phyloP scores from a whole-genome alignment of 208 protist genomes.

The Trypanosoma avium region DNA sequence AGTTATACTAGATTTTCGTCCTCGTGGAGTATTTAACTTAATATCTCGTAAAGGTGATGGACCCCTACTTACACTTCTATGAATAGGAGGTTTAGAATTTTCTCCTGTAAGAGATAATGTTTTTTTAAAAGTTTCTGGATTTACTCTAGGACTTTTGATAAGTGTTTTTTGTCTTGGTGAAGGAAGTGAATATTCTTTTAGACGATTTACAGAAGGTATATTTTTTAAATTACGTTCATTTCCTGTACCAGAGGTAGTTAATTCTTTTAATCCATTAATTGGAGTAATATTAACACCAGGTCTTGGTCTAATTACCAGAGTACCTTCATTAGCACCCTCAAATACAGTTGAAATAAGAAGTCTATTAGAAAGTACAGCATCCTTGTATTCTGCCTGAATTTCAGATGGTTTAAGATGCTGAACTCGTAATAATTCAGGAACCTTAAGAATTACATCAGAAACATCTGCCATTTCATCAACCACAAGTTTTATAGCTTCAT shows the following conservation, averaged over 20 bases:
- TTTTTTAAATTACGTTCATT: background rate
- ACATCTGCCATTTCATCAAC: conserved; percentile 28
- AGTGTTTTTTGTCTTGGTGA: conserved; percentile 26
- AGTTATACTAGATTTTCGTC: background rate
- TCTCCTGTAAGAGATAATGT: background rate
- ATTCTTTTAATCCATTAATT: background rate
- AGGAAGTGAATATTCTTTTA: background rate
- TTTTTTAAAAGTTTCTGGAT: conserved; percentile 4
- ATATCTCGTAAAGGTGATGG: background rate
- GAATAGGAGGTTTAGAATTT: background rate
- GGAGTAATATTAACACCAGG: conserved; percentile 9
- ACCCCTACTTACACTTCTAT: background rate
- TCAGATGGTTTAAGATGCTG: conserved; percentile 30
- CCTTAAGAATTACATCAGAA: conserved; percentile 33
- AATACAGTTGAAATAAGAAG: conserved; percentile 17
- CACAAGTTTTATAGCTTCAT: conserved; percentile 33
- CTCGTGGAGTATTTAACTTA: background rate
- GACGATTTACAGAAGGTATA: background rate
- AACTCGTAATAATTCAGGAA: conserved; percentile 27
- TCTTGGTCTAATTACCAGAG: conserved; percentile 27
- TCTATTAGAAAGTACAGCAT: conserved; percentile 28
- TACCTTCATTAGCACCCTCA: conserved; percentile 21
- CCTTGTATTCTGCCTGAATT: conserved; percentile 26
- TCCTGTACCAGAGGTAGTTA: background rate
- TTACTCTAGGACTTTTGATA: conserved; percentile 57